Percentiles rank a stretch among this genome's conserved stretches.
Conservation (phyloP, 768 basidiomycete species). For the Saitozyma sp. region DNA sequence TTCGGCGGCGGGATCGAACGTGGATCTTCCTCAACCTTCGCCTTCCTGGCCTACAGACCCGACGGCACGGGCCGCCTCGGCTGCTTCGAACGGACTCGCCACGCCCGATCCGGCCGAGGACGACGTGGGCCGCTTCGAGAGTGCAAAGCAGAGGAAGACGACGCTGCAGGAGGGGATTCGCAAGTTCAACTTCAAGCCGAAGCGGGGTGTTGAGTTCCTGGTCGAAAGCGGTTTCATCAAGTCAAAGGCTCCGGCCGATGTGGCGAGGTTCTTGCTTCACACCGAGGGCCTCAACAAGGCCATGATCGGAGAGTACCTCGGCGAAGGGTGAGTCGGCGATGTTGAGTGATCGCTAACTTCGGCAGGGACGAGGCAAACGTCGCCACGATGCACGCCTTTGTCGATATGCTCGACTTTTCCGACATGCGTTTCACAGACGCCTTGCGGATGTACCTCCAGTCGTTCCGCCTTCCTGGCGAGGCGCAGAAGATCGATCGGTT, state of each 20-base stretch:
- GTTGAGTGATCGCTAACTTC: not conserved
- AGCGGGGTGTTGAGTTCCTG: constrained; percentile 85
- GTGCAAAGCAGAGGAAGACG: constrained; percentile 93
- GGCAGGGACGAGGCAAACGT: constrained; percentile 82
- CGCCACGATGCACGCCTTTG: constrained; percentile 95
- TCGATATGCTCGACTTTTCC: constrained; percentile 85
- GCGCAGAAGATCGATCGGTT: constrained; percentile 97
- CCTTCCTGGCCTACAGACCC: constrained; percentile 33
- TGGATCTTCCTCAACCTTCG: constrained; percentile 31
- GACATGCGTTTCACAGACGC: constrained; percentile 83
- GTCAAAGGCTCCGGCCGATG: constrained; percentile 67
- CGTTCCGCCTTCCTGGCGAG: constrained; percentile 96
- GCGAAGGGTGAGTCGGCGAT: constrained; percentile 74
- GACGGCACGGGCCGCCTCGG: constrained; percentile 17
- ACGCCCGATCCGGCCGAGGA: constrained; percentile 77
- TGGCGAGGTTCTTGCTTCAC: constrained; percentile 78
- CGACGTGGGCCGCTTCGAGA: constrained; percentile 89
- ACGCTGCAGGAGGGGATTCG: constrained; percentile 91
- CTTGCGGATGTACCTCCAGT: constrained; percentile 82
- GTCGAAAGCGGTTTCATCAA: constrained; percentile 83
- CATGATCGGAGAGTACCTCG: constrained; percentile 96
- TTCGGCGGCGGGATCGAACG: constrained; percentile 23
- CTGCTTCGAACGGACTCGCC: constrained; percentile 48
- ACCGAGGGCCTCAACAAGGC: constrained; percentile 93
- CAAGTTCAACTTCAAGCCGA: constrained; percentile 99